Conservation (phyloP, 805 yeast genomes). For the Wickerhamomyces bovis region DNA sequence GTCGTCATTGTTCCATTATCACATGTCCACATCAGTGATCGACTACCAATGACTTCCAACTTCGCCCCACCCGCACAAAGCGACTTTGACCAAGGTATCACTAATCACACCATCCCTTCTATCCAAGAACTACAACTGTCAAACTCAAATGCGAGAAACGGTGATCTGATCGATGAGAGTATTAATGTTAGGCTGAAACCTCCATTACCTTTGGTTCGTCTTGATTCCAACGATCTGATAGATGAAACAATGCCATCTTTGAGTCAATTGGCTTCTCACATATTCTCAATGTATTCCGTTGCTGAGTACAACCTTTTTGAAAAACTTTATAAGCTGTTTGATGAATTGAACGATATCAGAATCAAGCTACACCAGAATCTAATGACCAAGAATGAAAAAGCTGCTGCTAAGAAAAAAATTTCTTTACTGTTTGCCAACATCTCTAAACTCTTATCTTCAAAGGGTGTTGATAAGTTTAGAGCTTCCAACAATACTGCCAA, state of each 20-base stretch:
- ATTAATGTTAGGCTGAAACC: conserved; percentile 36
- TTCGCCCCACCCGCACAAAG: conserved; percentile 25
- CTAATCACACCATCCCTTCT: conserved; percentile 26
- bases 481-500: conserved; percentile 18
- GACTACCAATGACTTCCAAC: conserved; percentile 34
- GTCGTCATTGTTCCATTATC: conserved; percentile 59
- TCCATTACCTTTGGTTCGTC: conserved; percentile 46
- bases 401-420: conserved; percentile 43
- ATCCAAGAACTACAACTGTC: conserved; percentile 29
- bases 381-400: conserved; percentile 48
- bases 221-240: conserved; percentile 37
- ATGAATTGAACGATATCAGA: conserved; percentile 52
- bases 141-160: conserved; percentile 26
- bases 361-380: conserved; percentile 44
- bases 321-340: conserved; percentile 47
- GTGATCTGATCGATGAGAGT: conserved; percentile 18
- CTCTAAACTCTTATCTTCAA: conserved; percentile 52
- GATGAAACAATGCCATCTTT: conserved; percentile 56
- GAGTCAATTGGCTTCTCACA: conserved; percentile 53
- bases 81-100: conserved; percentile 20
- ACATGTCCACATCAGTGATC: conserved; percentile 40
- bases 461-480: conserved; percentile 28
- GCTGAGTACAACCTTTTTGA: conserved; percentile 62
- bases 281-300: conserved; percentile 63
- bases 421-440: conserved; percentile 49